phyloP scores from a whole-genome alignment of 2,329 filamentous ascomycete species.

The Aspergillus aculeatus region DNA sequence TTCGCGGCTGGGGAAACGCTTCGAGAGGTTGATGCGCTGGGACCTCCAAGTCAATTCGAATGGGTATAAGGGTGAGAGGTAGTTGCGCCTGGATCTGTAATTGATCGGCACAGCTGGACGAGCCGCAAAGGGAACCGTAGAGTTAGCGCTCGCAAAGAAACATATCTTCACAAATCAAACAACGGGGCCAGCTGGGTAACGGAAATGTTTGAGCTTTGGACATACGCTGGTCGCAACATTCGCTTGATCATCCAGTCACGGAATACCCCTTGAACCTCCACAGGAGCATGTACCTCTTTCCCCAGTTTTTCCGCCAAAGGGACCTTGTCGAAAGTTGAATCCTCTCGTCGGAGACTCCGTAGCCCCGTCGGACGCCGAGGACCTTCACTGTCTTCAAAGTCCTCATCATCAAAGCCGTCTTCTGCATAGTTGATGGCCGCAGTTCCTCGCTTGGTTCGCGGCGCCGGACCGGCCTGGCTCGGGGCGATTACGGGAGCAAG shows the following conservation, averaged over 20 bases:
- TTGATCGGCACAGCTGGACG: conserved; percentile 54
- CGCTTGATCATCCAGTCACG: conserved; percentile 91
- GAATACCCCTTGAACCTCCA: conserved; percentile 87
- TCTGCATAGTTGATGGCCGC: conserved; percentile 98
- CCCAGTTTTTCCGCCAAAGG: conserved; percentile 74
- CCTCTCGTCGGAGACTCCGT: conserved; percentile 77
- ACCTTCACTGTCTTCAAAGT: conserved; percentile 65
- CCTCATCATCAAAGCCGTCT: conserved; percentile 79
- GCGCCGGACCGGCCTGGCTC: conserved; percentile 63
- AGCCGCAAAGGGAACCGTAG: conserved; percentile 3
- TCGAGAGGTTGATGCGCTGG: conserved; percentile 60
- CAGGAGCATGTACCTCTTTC: conserved; percentile 75
- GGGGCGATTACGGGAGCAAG: conserved; percentile 78
- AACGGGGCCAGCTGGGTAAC: not conserved
- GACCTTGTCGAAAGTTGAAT: conserved; percentile 61
- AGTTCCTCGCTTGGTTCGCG: conserved; percentile 91
- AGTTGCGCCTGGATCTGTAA: conserved; percentile 68
- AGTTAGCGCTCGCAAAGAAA: conserved; percentile 10
- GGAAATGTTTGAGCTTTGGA: conserved; percentile 6
- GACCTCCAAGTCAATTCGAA: conserved; percentile 93
- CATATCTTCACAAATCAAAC: conserved; percentile 3
- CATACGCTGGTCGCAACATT: conserved; percentile 46
- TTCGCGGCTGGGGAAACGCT: conserved; percentile 47
- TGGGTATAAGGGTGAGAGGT: conserved; percentile 87
- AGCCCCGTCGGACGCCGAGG: conserved; percentile 72